Evolutionary conservation across 2,329 filamentous ascomycete species (phyloP), one percentile per base, ranked within the genome.

Genomic region (Seiridium unicorne): DNA sequence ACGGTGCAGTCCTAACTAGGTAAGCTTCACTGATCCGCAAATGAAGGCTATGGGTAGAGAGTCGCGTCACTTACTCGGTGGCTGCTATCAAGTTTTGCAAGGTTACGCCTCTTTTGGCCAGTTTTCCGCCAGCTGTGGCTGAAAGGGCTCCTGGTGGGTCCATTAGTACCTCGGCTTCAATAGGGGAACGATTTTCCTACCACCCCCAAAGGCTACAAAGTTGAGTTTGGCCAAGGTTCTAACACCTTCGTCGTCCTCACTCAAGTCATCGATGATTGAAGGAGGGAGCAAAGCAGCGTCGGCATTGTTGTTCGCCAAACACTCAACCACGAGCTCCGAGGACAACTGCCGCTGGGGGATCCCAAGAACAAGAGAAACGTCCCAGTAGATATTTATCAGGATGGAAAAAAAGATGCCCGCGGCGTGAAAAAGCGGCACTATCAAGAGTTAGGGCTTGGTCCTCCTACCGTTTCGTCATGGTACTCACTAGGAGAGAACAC

Each of bases 241-340:
- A 3, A 76, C 60, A 2, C 72, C 65, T 1, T 73, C 65, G 0
- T 73, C 65, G 9, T 62, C 68, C 36, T 74, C 67, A 54, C 73
- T 74, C 66, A 82, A 70, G 2, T 81, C 78, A 51, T 80, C 79
- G 1, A 82, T 58, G 13, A 81, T 70, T 0, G 75, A 71, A 0
- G 79, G 79, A 1, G 77, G 71, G 8, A 77, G 60, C 0, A 75
- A 11, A 0, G 68, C 60, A 1, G 67, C 64, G 11, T 76, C 68
- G 0, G 69, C 65, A 0, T 68, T 60, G 3, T 66, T 62, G 26
- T 73, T 40, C 0, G 69, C 44, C 3, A 78, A 49, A 8, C 70
- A 72, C 7, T 76, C 71, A 0, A 70, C 26, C 1, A 73, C 68
- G 0, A 74, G 55, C n/a, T 76, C 74, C 0, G 73, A 60, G 0